Evolutionary conservation across 2,329 filamentous ascomycete genomes (phyloP).

Genomic region (Nigrospora sphaerica): DNA sequence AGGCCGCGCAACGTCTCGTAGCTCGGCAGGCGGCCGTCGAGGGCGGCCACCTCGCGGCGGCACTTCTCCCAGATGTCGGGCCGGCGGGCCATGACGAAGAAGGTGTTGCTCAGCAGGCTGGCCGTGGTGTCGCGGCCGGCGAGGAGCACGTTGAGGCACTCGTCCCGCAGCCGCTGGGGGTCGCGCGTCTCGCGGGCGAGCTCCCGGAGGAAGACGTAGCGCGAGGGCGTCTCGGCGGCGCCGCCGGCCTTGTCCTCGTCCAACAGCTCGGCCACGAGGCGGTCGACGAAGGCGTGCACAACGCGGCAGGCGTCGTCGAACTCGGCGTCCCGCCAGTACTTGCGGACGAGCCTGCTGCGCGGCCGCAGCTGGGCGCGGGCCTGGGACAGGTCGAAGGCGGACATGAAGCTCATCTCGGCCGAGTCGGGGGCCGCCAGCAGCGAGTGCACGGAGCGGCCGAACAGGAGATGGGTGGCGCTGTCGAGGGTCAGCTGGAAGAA

Average conservation of each 20-base stretch:
- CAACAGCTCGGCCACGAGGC: not conserved
- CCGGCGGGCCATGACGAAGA: not conserved
- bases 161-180: not conserved
- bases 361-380: not conserved
- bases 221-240: not conserved
- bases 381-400: not conserved
- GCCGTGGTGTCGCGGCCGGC: constrained; percentile 1
- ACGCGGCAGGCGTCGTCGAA: not conserved
- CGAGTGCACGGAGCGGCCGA: not conserved
- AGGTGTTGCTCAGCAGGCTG: constrained; percentile 7
- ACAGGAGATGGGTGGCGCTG: not conserved
- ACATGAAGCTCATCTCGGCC: not conserved
- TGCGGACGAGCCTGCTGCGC: not conserved
- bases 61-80: not conserved
- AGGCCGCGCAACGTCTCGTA: not conserved
- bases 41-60: not conserved
- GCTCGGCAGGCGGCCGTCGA: not conserved
- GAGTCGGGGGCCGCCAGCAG: not conserved
- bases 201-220: not conserved
- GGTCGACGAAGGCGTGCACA: not conserved
- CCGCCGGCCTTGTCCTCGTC: not conserved
- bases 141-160: constrained; percentile 1
- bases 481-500: constrained; percentile 1
- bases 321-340: not conserved
- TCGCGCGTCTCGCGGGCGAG: not conserved